Percentiles rank a stretch among this genome's conserved stretches.
phyloP scores from a whole-genome alignment of 192 early-diverging fungal species.

The Funneliformis mosseae region DNA sequence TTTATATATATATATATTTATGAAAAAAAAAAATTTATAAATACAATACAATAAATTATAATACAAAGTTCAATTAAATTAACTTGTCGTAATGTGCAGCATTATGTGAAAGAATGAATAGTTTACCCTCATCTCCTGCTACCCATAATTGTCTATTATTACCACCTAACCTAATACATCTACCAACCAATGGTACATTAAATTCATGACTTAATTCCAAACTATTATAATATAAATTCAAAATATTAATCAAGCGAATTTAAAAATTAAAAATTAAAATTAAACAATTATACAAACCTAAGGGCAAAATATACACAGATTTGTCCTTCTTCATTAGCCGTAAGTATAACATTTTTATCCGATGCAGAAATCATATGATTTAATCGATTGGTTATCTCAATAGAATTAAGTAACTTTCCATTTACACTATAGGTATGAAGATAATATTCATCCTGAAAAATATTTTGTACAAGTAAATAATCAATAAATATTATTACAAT shows the following conservation, averaged over 20 bases:
- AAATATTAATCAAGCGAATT: no score
- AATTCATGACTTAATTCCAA: slow-evolving; percentile 16
- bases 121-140: slow-evolving; percentile 24
- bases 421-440: slow-evolving; percentile 32
- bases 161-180: slow-evolving; percentile 15
- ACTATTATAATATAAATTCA: slow-evolving; percentile 9
- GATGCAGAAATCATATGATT: slow-evolving; percentile 24
- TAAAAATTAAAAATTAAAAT: not conserved
- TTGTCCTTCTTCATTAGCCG: not conserved
- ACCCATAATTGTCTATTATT: slow-evolving; percentile 23
- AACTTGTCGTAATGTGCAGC: not conserved
- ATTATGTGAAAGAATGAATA: slow-evolving; percentile 29
- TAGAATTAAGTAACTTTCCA: slow-evolving; percentile 23
- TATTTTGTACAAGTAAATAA: not conserved
- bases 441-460: slow-evolving; percentile 27
- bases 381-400: slow-evolving; percentile 2
- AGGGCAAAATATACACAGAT: slow-evolving; percentile 26
- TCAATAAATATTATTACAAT: not conserved
- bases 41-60: not conserved
- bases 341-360: slow-evolving; percentile 17
- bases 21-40: no score
- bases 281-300: not conserved
- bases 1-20: not conserved
- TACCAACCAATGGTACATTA: slow-evolving; percentile 21
- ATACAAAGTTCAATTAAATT: not conserved